phyloP scores from a whole-genome alignment of 2,329 filamentous ascomycete species.

The Xylaria sp. region DNA sequence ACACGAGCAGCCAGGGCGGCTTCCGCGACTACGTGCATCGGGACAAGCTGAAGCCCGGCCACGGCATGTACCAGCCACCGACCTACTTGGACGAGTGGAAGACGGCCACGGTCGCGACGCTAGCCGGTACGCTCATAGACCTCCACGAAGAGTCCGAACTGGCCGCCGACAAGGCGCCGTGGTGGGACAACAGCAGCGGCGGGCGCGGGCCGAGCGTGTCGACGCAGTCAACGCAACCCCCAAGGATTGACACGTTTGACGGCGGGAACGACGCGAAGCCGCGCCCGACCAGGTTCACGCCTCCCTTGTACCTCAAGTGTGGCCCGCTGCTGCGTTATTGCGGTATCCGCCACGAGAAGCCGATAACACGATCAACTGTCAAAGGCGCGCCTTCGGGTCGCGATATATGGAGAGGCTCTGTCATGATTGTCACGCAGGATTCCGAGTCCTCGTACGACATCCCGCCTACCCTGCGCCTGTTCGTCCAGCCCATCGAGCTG shows the following conservation, averaged over 20 bases:
- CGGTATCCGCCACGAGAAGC: conserved; percentile 71
- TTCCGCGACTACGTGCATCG: conserved; percentile 34
- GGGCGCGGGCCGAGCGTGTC: conserved; percentile 51
- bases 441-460: conserved; percentile 80
- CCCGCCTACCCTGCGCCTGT: conserved; percentile 77
- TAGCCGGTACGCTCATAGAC: conserved; percentile 63
- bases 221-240: conserved; percentile 49
- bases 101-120: conserved; percentile 63
- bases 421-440: conserved; percentile 95
- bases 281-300: conserved; percentile 74
- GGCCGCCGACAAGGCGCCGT: conserved; percentile 58
- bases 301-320: conserved; percentile 82
- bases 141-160: conserved; percentile 47
- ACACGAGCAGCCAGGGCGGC: conserved; percentile 27
- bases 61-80: conserved; percentile 61
- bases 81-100: conserved; percentile 74
- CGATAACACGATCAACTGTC: conserved; percentile 42
- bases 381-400: conserved; percentile 51
- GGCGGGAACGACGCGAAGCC: conserved; percentile 68
- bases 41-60: conserved; percentile 46
- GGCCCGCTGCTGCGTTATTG: conserved; percentile 89
- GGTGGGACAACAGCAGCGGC: conserved; percentile 72
- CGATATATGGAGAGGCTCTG: conserved; percentile 88
- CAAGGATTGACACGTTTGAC: conserved; percentile 66
- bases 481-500: conserved; percentile 83